A percentile compares a stretch with the other conserved stretches of the same genome.
Conservation (phyloP, 139 green algal species). For the Coelastrella sp. region DNA sequence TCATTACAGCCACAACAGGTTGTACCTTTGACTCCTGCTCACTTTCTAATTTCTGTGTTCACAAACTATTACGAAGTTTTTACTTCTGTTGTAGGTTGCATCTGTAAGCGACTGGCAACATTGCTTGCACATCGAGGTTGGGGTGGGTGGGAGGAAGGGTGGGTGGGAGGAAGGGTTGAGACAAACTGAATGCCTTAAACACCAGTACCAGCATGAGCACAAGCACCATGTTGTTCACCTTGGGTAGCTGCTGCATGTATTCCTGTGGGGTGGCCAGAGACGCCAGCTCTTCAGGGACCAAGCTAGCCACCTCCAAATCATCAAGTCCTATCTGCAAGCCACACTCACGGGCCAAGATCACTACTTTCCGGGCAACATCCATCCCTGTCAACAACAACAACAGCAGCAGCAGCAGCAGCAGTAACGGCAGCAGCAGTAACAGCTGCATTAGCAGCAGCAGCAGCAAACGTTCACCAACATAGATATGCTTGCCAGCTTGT, state of each 20-base stretch:
- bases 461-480: too few relatives aligned
- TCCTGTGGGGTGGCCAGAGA: slow-evolving; percentile 52
- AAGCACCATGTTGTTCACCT: slow-evolving; percentile 58
- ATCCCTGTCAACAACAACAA: slow-evolving; percentile 66
- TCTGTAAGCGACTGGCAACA: too few relatives aligned
- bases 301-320: slow-evolving; percentile 81
- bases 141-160: too few relatives aligned
- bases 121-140: too few relatives aligned
- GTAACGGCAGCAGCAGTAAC: background rate
- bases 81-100: too few relatives aligned
- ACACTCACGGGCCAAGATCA: slow-evolving; percentile 93
- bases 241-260: slow-evolving; percentile 84
- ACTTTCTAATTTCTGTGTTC: too few relatives aligned
- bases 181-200: background rate
- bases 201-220: background rate
- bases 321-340: slow-evolving; percentile 82
- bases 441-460: background rate
- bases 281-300: slow-evolving; percentile 83
- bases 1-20: background rate
- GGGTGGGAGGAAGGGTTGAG: too few relatives aligned
- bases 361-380: slow-evolving; percentile 97
- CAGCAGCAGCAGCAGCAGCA: background rate
- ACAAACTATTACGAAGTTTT: too few relatives aligned
- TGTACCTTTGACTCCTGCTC: background rate
- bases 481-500: too few relatives aligned